These are phyloP conservation scores for Flaveria linearis DNA, from an alignment of 129 eudicot species.

Conservation along the genomic window DNA sequence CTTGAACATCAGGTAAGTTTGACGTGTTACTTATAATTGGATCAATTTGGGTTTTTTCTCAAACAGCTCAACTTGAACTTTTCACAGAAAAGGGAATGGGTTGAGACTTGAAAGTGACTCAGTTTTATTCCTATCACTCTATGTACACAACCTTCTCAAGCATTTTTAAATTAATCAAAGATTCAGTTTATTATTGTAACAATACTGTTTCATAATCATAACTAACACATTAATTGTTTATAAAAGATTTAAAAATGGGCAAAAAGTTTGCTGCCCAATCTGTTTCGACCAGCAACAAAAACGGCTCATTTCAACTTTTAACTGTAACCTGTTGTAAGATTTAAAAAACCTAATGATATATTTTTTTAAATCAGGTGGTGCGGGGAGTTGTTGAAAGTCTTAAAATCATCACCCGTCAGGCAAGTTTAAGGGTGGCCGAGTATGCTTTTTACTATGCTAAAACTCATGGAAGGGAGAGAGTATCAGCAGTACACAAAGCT, in stretches of 20 bases:
- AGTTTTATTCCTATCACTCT: neutral
- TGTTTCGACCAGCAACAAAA: neutral
- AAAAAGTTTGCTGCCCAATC: neutral
- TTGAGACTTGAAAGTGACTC: neutral
- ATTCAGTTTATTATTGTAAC: slow-evolving; percentile 14
- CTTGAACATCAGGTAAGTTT: slow-evolving; percentile 86
- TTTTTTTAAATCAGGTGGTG: slow-evolving; percentile 63
- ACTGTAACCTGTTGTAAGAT: neutral
- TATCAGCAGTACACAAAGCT: slow-evolving; percentile 99
- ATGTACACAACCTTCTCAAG: neutral
- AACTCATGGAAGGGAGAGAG: slow-evolving; percentile 86
- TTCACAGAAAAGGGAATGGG: neutral
- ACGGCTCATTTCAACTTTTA: neutral
- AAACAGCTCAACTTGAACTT: neutral
- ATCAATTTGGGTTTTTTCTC: neutral
- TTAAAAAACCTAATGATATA: neutral
- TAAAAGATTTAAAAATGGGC: neutral
- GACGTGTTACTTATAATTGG: neutral
- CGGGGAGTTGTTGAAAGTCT: slow-evolving; percentile 99
- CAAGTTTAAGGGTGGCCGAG: slow-evolving; percentile 97
- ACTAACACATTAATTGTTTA: neutral
- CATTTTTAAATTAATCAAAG: neutral
- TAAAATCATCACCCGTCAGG: slow-evolving; percentile 93
- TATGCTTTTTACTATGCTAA: slow-evolving; percentile 95
- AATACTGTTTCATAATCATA: neutral